A percentile compares a stretch with the other conserved stretches of the same genome.
These are phyloP conservation scores for Herpetomonas muscarum DNA, from an alignment of 208 protist species.

Conservation along the genomic window DNA sequence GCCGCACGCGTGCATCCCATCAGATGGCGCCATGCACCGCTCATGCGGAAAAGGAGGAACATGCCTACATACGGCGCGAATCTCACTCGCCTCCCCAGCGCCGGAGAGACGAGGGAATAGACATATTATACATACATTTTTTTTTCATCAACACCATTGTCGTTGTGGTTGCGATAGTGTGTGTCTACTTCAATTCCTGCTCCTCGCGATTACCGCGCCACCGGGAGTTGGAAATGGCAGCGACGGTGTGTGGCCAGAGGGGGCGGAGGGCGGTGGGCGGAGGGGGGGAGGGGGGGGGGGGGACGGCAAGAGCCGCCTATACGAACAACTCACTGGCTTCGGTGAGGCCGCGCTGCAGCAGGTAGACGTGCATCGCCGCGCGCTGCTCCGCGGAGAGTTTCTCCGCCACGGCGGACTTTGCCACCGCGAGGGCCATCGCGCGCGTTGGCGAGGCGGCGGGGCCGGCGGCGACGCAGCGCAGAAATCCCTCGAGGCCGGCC, in stretches of 20 bases:
- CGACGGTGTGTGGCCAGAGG: neutral
- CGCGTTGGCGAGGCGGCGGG: neutral
- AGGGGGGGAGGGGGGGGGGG: neutral
- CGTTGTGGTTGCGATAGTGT: no score
- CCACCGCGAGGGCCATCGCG: neutral
- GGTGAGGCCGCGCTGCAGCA: conserved; percentile 3
- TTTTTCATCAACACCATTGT: no score
- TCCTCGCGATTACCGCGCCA: no score
- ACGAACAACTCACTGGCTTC: conserved; percentile 8
- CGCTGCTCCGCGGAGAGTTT: conserved; percentile 13
- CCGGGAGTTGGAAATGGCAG: no score
- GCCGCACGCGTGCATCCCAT: no score
- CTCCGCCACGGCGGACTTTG: conserved; percentile 1
- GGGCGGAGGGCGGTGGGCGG: neutral
- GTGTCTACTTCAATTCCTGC: no score
- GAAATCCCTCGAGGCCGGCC: neutral
- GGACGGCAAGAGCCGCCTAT: neutral
- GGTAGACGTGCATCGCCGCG: conserved; percentile 9
- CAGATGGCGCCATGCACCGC: no score
- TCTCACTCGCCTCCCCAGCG: no score
- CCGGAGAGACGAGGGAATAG: no score
- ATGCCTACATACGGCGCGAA: no score
- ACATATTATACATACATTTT: no score
- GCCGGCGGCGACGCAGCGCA: neutral
- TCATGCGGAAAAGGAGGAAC: no score